These are phyloP conservation scores for Ceratobasidium sp. DNA, from an alignment of 1,284 basidiomycete genomes.

Conservation along the genomic window DNA sequence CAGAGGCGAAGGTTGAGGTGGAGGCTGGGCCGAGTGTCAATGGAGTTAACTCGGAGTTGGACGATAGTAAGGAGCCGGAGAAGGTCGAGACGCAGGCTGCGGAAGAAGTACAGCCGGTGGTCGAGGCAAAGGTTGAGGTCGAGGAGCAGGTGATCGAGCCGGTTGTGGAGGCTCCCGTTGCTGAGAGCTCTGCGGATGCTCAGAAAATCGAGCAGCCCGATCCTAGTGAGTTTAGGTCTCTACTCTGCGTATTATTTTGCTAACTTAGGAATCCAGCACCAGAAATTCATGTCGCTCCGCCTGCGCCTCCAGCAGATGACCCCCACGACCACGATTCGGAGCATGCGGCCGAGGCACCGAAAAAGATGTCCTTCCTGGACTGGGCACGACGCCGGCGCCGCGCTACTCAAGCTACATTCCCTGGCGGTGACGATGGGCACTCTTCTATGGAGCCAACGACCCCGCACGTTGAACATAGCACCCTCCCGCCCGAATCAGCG, in stretches of 20 bases:
- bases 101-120: not conserved
- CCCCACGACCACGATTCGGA: constrained; percentile 7
- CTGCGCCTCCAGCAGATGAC: not conserved
- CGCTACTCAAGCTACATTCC: not conserved
- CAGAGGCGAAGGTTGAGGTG: not conserved
- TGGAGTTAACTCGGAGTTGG: not conserved
- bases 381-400: constrained; percentile 32
- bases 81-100: not conserved
- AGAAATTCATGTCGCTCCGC: too few species aligned
- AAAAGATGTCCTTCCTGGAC: constrained; percentile 40
- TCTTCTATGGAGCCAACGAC: not conserved
- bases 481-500: not conserved
- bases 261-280: not conserved
- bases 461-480: not conserved
- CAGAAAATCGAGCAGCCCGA: not conserved
- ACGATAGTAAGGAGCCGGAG: not conserved
- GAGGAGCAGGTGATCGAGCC: not conserved
- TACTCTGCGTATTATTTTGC: not conserved
- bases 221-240: not conserved
- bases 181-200: not conserved
- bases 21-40: not conserved
- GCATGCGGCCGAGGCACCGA: constrained; percentile 16
- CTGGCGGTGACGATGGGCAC: not conserved
- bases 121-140: not conserved
- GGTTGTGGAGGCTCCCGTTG: not conserved